These are phyloP conservation scores for Kockovaella imperatae DNA, from an alignment of 768 basidiomycete genomes.

Conservation along the genomic window DNA sequence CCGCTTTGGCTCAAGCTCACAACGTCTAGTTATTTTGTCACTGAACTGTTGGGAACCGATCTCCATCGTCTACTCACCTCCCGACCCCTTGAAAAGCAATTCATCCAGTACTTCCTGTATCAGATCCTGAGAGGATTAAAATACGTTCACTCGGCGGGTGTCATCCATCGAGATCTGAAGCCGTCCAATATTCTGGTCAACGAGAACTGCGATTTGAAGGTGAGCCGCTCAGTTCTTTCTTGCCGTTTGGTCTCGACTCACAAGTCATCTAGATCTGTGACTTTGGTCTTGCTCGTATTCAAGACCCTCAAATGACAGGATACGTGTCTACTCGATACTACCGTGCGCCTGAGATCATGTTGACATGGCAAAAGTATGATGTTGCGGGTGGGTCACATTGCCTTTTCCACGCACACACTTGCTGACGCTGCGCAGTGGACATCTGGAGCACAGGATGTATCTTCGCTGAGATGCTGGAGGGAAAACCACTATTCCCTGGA, in stretches of 20 bases:
- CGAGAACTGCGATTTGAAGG: constrained; percentile 98
- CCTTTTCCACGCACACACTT: not conserved
- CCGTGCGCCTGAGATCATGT: constrained; percentile 98
- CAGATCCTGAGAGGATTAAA: constrained; percentile 97
- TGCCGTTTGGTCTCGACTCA: not conserved
- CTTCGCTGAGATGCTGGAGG: constrained; percentile 99
- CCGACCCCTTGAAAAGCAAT: constrained; percentile 95
- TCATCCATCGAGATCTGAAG: constrained; percentile 97
- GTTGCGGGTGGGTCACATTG: constrained; percentile 56
- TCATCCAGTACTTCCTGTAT: constrained; percentile 99
- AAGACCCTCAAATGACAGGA: constrained; percentile 99
- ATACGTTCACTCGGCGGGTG: constrained; percentile 98
- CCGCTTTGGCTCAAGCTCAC: constrained; percentile 7
- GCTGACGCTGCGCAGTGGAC: constrained; percentile 55
- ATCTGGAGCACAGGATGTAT: constrained; percentile 99
- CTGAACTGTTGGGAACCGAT: constrained; percentile 95
- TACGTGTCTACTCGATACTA: constrained; percentile 99
- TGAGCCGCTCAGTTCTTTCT: constrained; percentile 39
- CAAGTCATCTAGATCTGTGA: constrained; percentile 71
- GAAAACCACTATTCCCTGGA: constrained; percentile 96
- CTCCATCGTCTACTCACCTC: constrained; percentile 94
- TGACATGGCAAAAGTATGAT: constrained; percentile 99
- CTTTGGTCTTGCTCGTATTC: constrained; percentile 95
- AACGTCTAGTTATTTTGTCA: constrained; percentile 85
- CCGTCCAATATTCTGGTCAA: constrained; percentile 99